These are phyloP conservation scores for Ogataea allantospora DNA, from an alignment of 805 yeast species.

Conservation along the genomic window DNA sequence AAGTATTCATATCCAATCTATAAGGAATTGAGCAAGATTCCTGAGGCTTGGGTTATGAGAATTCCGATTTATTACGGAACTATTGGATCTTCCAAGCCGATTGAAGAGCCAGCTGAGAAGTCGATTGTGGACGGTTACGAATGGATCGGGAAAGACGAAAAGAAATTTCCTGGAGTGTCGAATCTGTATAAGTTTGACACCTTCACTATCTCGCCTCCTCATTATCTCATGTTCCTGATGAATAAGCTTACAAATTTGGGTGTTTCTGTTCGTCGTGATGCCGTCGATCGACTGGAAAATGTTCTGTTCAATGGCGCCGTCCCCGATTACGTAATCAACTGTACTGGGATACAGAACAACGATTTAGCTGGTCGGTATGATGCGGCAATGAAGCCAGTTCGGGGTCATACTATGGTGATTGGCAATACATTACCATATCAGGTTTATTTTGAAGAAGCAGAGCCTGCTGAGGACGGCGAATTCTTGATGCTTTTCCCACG, in stretches of 20 bases:
- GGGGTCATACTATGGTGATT: conserved; percentile 59
- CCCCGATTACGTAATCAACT: conserved; percentile 50
- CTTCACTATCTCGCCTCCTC: conserved; percentile 56
- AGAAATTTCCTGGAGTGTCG: conserved; percentile 36
- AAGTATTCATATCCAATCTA: conserved; percentile 36
- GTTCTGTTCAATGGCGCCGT: conserved; percentile 20
- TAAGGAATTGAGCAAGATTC: conserved; percentile 35
- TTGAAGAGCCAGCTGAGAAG: conserved; percentile 48
- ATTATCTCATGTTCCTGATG: conserved; percentile 53
- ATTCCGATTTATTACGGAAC: conserved; percentile 28
- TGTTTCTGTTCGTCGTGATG: conserved; percentile 42
- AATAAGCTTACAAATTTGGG: conserved; percentile 45
- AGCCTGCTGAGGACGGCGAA: conserved; percentile 41
- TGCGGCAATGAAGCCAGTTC: conserved; percentile 44
- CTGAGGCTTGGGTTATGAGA: conserved; percentile 34
- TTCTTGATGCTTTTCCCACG: conserved; percentile 61
- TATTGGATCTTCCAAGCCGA: conserved; percentile 13
- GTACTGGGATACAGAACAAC: conserved; percentile 52
- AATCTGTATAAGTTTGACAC: conserved; percentile 45
- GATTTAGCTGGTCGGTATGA: conserved; percentile 52
- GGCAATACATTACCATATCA: conserved; percentile 43
- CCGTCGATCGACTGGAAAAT: conserved; percentile 43
- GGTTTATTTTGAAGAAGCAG: conserved; percentile 32
- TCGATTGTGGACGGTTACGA: conserved; percentile 41
- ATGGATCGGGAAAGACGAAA: conserved; percentile 28